Evolutionary conservation across 306 rosid genomes (phyloP), one percentile per base, ranked within the genome.

Genomic region (Castanea crenata): DNA sequence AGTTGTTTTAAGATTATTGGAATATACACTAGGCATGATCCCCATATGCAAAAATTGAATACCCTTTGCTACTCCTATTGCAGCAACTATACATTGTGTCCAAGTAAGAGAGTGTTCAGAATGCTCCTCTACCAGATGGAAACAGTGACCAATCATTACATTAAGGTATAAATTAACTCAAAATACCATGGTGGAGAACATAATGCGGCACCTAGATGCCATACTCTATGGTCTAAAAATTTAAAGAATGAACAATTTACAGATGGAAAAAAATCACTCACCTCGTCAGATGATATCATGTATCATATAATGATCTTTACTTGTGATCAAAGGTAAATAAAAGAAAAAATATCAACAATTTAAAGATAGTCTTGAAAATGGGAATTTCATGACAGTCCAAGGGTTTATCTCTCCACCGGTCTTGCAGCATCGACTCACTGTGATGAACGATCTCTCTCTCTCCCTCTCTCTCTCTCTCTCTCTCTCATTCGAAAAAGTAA

Each of bases 61-160:
- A 70, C 99, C 97, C 71, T 91, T 95, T 44, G 96, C 93, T 67
- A 93, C 80, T 74, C 98, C 98, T 70, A 89, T 86, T 11, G 94
- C 93, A 15, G 93, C 91, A 56, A 88, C 88, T 79, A 90, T 86
- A 41, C 99, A 89, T 74, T 93, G 97, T 0, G 82, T 82, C 96
- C 98, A 95, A 75, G 76, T 83, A 49, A 93, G 85, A 3, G 80
- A 75, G 11, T 77, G 90, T 73, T 76, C 81, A 20, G 71, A 73
- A 79, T 81, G 85, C 11, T 78, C 86, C 51, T 81, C 98, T 95
- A 91, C 74, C 80, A 41, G 78, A 77, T 62, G 69, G 67, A 19
- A 49, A 76, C 51, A 59, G 55, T 7, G 3, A 55, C 21, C 27
- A 73, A 18, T 25, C 4, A 27, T 64, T 15, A 27, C 29, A 55